Conservation (phyloP, 441 rosid species). For the Mallotus repandus region DNA sequence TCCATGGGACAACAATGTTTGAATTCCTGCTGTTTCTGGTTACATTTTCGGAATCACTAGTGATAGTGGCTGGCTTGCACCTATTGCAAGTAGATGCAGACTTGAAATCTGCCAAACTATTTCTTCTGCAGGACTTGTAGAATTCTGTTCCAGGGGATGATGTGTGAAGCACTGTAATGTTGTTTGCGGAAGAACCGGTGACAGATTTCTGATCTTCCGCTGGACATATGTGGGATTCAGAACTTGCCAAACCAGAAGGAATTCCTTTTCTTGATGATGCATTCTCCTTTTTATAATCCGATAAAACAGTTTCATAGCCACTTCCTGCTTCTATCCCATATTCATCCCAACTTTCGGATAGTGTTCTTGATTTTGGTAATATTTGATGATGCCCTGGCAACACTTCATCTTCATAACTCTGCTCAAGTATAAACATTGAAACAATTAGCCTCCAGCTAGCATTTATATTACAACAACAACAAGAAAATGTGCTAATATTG, state of each 20-base stretch:
- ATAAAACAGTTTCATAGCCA: slow-evolving; percentile 38
- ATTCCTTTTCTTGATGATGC: slow-evolving; percentile 54
- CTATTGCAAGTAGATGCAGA: slow-evolving; percentile 68
- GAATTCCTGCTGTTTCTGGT: slow-evolving; percentile 48
- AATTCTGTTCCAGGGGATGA: slow-evolving; percentile 47
- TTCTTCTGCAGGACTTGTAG: slow-evolving; percentile 49
- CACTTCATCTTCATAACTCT: slow-evolving; percentile 84
- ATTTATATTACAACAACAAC: too few species aligned
- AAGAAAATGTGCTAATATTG: too few species aligned
- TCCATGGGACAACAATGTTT: slow-evolving; percentile 70
- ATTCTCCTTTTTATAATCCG: slow-evolving; percentile 55
- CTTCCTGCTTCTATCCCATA: slow-evolving; percentile 47
- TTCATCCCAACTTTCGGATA: slow-evolving; percentile 74
- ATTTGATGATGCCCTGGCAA: slow-evolving; percentile 43
- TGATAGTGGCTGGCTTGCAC: slow-evolving; percentile 46
- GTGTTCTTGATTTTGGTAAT: slow-evolving; percentile 40
- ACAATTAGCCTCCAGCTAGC: too few species aligned
- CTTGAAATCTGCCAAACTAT: slow-evolving; percentile 63
- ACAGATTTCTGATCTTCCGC: slow-evolving; percentile 55
- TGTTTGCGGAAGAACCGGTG: slow-evolving; percentile 43
- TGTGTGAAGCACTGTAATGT: slow-evolving; percentile 34
- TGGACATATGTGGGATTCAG: slow-evolving; percentile 47
- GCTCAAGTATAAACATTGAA: slow-evolving; percentile 20
- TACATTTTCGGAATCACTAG: slow-evolving; percentile 29
- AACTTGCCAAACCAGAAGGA: slow-evolving; percentile 34